Conservation (phyloP, 495 filamentous ascomycete genomes). For the Neurospora discreta region DNA sequence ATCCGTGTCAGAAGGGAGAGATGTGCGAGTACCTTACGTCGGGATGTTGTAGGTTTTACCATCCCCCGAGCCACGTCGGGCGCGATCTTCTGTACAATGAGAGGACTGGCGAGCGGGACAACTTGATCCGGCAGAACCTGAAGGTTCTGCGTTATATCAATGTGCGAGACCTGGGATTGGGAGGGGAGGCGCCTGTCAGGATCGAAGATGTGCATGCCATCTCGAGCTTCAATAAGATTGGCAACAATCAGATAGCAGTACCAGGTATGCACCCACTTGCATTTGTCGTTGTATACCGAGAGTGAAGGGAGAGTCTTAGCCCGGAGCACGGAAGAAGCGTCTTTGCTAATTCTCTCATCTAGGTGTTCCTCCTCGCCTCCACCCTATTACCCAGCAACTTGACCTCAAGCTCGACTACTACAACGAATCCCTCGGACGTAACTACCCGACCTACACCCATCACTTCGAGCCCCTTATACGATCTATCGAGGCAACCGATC, state of each 20-base stretch:
- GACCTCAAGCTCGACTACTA: not conserved
- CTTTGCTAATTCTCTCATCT: not conserved
- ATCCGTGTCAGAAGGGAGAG: not conserved
- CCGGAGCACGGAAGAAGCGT: not conserved
- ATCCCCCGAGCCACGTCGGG: not conserved
- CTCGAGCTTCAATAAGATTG: conserved; percentile 17
- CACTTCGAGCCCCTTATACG: conserved; percentile 15
- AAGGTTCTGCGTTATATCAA: not conserved
- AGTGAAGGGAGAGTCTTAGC: not conserved
- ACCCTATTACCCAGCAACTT: conserved; percentile 1
- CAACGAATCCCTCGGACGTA: not conserved
- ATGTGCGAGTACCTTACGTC: not conserved
- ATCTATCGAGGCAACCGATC: conserved; percentile 6
- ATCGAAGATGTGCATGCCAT: conserved; percentile 7
- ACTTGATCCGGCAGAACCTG: not conserved
- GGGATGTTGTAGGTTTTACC: conserved; percentile 3
- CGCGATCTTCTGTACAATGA: not conserved
- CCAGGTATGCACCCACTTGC: conserved; percentile 8
- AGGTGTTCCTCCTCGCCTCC: conserved; percentile 11
- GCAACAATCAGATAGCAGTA: conserved; percentile 12
- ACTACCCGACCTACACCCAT: conserved; percentile 4
- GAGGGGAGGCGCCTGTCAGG: not conserved
- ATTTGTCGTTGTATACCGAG: not conserved
- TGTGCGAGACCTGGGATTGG: not conserved
- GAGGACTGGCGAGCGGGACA: not conserved